These are phyloP conservation scores for Penicillium nordicum DNA, from an alignment of 2,329 filamentous ascomycete genomes.

Conservation along the genomic window DNA sequence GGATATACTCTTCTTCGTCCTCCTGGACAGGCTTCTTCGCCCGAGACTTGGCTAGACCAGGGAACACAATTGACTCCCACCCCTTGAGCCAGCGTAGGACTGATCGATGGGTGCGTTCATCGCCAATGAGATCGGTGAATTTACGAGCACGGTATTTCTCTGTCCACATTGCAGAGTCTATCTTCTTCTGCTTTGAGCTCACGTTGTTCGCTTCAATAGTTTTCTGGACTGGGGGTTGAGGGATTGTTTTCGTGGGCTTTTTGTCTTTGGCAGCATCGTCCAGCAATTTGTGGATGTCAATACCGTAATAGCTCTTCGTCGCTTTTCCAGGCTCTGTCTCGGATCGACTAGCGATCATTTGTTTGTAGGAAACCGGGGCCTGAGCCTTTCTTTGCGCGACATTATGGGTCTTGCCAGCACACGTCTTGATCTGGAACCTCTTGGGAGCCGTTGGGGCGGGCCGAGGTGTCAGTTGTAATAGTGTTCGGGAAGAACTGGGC, in stretches of 20 bases:
- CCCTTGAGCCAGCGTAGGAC: slow-evolving; percentile 90
- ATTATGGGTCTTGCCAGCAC: slow-evolving; percentile 47
- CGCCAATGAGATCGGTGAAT: slow-evolving; percentile 90
- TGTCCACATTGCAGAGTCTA: slow-evolving; percentile 68
- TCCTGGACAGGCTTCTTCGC: slow-evolving; percentile 44
- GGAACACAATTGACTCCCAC: slow-evolving; percentile 93
- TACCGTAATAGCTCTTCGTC: slow-evolving; percentile 74
- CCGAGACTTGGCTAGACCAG: slow-evolving; percentile 64
- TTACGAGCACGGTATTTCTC: slow-evolving; percentile 93
- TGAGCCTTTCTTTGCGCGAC: slow-evolving; percentile 40
- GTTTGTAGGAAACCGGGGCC: slow-evolving; percentile 48
- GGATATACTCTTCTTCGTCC: slow-evolving; percentile 66
- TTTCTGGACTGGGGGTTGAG: slow-evolving; percentile 23
- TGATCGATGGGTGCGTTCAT: slow-evolving; percentile 86
- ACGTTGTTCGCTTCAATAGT: slow-evolving; percentile 32
- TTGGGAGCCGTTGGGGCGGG: slow-evolving; percentile 14
- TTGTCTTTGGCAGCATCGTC: slow-evolving; percentile 64
- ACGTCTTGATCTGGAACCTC: slow-evolving; percentile 43
- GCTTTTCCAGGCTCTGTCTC: slow-evolving; percentile 51
- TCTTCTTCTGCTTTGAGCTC: slow-evolving; percentile 29
- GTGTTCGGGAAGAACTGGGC: background rate
- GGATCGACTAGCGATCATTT: slow-evolving; percentile 54
- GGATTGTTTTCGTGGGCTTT: slow-evolving; percentile 19
- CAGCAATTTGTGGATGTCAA: slow-evolving; percentile 83
- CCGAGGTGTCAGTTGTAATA: slow-evolving; percentile 9